Percentiles rank a stretch among this genome's conserved stretches.
Evolutionary conservation across 257 asterid species (phyloP).

Genomic region (Solanum lycopersicoides): DNA sequence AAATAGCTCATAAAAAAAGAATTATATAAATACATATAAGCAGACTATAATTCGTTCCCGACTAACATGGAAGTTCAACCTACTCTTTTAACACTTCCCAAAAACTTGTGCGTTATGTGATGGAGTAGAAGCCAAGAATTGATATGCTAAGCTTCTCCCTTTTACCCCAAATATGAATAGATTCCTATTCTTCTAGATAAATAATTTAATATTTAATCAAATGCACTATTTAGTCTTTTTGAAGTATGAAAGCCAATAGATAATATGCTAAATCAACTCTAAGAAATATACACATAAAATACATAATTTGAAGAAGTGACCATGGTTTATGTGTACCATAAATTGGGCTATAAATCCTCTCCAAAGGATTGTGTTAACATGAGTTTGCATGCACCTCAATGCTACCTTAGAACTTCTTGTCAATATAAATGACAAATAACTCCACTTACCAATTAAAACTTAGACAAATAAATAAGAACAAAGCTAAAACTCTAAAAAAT

Average conservation of each 20-base stretch:
- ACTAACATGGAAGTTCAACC: not conserved
- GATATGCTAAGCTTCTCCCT: not conserved
- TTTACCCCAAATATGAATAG: not conserved
- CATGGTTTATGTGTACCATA: not conserved
- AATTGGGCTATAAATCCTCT: not conserved
- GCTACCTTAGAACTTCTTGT: not conserved
- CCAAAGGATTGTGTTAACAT: not conserved
- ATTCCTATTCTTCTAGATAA: not conserved
- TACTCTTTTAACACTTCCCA: not conserved
- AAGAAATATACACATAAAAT: not conserved
- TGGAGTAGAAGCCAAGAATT: not conserved
- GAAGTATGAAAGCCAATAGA: not conserved
- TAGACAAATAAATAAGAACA: not conserved
- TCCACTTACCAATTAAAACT: not conserved
- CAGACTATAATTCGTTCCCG: not conserved
- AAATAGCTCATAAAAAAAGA: too few relatives aligned
- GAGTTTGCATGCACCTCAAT: not conserved
- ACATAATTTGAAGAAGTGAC: not conserved
- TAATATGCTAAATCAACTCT: not conserved
- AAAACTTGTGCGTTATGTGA: not conserved
- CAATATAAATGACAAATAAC: not conserved
- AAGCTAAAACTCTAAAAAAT: not conserved
- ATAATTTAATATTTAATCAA: not conserved
- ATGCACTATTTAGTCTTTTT: not conserved
- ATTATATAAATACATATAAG: fast-evolving